Evolutionary conservation across 2,329 filamentous ascomycete species (phyloP).

Genomic region (Aspergillus sojae): DNA sequence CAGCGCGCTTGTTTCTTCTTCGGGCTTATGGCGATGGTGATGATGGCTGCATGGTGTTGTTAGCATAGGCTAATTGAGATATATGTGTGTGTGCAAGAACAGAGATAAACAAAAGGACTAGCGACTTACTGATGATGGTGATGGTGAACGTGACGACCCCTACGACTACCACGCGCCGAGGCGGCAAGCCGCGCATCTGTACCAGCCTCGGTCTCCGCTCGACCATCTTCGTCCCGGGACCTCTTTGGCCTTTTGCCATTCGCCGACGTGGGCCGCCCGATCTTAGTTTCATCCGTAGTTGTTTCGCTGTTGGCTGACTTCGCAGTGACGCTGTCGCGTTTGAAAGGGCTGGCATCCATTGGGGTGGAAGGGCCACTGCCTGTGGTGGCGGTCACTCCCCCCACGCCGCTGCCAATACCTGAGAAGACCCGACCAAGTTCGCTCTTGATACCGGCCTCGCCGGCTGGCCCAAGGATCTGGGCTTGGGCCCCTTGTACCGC

Average conservation of each 20-base stretch:
- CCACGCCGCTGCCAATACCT: slow-evolving; percentile 76
- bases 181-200: slow-evolving; percentile 64
- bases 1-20: slow-evolving; percentile 46
- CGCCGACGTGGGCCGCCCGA: slow-evolving; percentile 46
- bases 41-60: slow-evolving; percentile 43
- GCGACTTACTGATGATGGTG: slow-evolving; percentile 60
- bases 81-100: neutral
- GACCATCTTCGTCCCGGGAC: slow-evolving; percentile 73
- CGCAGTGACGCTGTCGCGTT: slow-evolving; percentile 51
- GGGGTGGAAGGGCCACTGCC: slow-evolving; percentile 59
- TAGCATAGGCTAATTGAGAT: slow-evolving; percentile 17
- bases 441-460: slow-evolving; percentile 88
- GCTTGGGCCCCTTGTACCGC: slow-evolving; percentile 90
- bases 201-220: slow-evolving; percentile 66
- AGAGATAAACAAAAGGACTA: neutral
- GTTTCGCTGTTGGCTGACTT: slow-evolving; percentile 45
- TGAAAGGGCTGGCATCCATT: slow-evolving; percentile 54
- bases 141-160: slow-evolving; percentile 54
- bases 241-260: slow-evolving; percentile 66
- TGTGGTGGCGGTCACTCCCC: slow-evolving; percentile 53
- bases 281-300: slow-evolving; percentile 43
- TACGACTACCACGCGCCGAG: slow-evolving; percentile 69
- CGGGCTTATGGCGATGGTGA: slow-evolving; percentile 58
- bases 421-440: slow-evolving; percentile 95
- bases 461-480: slow-evolving; percentile 74